Base-by-base conservation (phyloP, 331 rosid species). In the Malus hybrid region DNA sequence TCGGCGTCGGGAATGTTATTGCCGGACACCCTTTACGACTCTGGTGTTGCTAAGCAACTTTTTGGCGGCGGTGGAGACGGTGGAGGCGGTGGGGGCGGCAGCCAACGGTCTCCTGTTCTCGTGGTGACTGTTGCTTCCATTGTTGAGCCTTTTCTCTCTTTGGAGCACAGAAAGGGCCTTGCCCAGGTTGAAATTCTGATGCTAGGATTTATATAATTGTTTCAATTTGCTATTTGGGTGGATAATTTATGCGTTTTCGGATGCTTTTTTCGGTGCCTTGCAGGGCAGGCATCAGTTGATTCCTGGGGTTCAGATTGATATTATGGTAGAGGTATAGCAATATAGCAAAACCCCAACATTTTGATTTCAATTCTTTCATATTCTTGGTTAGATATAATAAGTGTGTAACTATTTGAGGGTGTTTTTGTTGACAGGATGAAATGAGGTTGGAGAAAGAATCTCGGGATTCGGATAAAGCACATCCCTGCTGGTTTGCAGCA, bases 1-100 rank as follows among this genome's bases (percentile, higher is more conserved):
- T 94, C 97, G 66, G 96, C 99, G 75, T 94, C 99, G 12, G 99
- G 99, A 81, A 36, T 94, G 86, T 75, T 92, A 70, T 80, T 94
- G 42, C 96, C 96, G 30, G 77, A 74, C 66, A 72, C 81, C 74
- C 89, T 94, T 72, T 90, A 66, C 80, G 91, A 90, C 57, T 15
- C 66, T 66, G 82, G 78, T 74, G 89, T 77, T 39, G 92, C 87
- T 73, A 76, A 66, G 88, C 72, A 76, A 63, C 73, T 90, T 50
- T 81, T 34, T 70, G 87, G 93, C 70, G 86, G 90, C 15, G 0
- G 36, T 33, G 36, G 36, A 42, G 48, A 10, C 48, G 14, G 48
- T 42, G 48, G 48, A 42, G 36, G 36, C 36, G 7, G 50, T 44
- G 50, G 48, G 48, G 50, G 50, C 53, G 82, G 56, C 5, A 52